These are phyloP conservation scores for Pseudoperonospora humuli DNA, from an alignment of 352 stramenopile genomes.

Conservation along the genomic window DNA sequence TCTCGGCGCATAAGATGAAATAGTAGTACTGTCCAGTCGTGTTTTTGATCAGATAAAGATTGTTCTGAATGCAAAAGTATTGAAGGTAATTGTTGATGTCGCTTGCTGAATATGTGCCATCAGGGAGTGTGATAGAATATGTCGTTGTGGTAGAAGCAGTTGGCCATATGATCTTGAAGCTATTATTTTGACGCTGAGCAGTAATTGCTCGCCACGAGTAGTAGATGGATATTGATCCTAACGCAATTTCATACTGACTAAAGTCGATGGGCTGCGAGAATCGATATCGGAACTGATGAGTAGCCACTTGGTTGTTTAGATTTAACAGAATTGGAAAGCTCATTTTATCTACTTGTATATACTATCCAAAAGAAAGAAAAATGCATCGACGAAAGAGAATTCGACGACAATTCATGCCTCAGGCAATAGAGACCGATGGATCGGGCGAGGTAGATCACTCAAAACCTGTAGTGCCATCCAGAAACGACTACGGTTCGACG, in stretches of 20 bases:
- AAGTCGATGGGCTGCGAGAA: too few relatives aligned
- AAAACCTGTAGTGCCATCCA: too few relatives aligned
- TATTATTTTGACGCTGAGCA: conserved; percentile 1
- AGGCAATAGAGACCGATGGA: conserved; percentile 7
- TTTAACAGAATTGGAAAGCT: background rate
- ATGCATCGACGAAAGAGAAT: conserved; percentile 2
- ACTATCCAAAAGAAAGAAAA: too few relatives aligned
- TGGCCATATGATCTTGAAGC: background rate
- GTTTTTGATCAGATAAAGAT: background rate
- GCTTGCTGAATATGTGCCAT: background rate
- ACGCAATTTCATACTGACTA: too few relatives aligned
- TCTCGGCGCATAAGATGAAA: background rate
- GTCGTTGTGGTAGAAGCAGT: background rate
- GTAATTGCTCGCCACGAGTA: too few relatives aligned
- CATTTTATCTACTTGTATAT: conserved; percentile 1
- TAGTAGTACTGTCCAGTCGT: background rate
- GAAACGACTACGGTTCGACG: conserved; percentile 1
- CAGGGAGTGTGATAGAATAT: background rate
- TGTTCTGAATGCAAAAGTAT: background rate
- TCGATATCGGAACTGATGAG: too few relatives aligned
- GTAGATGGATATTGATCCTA: too few relatives aligned
- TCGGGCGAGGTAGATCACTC: too few relatives aligned
- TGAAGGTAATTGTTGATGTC: conserved; percentile 2
- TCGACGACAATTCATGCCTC: conserved; percentile 3
- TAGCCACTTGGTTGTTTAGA: background rate